These are phyloP conservation scores for Rhodotorula paludigena DNA, from an alignment of 768 basidiomycete species.

Conservation along the genomic window DNA sequence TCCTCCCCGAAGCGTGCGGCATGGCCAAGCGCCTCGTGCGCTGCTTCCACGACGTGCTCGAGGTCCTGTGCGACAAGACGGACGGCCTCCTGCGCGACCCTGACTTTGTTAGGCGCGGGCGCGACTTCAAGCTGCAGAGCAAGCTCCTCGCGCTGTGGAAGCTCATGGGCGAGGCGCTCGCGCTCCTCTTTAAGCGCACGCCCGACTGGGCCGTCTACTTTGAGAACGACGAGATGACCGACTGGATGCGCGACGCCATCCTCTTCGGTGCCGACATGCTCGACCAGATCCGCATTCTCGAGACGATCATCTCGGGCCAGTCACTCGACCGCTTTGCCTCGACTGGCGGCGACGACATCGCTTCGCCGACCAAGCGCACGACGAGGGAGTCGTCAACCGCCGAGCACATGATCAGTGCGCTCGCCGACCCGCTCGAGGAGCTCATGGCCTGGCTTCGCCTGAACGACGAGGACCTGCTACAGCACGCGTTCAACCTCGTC, in stretches of 20 bases:
- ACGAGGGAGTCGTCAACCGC: constrained; percentile 56
- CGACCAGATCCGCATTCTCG: constrained; percentile 72
- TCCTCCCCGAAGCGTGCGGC: constrained; percentile 76
- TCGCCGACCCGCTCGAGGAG: constrained; percentile 73
- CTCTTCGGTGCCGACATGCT: constrained; percentile 86
- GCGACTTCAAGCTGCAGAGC: constrained; percentile 43
- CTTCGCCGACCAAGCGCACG: constrained; percentile 40
- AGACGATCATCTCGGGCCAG: constrained; percentile 55
- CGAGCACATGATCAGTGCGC: constrained; percentile 63
- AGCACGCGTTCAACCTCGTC: constrained; percentile 79
- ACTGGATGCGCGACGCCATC: constrained; percentile 97
- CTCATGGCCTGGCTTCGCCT: constrained; percentile 82
- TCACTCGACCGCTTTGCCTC: constrained; percentile 23
- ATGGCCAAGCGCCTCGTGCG: constrained; percentile 85
- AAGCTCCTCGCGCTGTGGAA: constrained; percentile 68
- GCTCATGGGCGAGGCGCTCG: constrained; percentile 70
- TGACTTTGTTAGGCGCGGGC: constrained; percentile 41
- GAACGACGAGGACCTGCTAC: constrained; percentile 83
- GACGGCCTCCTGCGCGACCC: constrained; percentile 59
- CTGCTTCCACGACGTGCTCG: constrained; percentile 86
- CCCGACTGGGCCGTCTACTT: constrained; percentile 75
- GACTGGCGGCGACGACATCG: constrained; percentile 32
- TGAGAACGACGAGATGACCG: constrained; percentile 75
- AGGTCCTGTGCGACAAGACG: constrained; percentile 69
- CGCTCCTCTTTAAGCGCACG: constrained; percentile 78